Evolutionary conservation across 192 early-diverging fungal genomes (phyloP), one percentile per base, ranked within the genome.

Genomic region (Lunasporangiospora selenospora): DNA sequence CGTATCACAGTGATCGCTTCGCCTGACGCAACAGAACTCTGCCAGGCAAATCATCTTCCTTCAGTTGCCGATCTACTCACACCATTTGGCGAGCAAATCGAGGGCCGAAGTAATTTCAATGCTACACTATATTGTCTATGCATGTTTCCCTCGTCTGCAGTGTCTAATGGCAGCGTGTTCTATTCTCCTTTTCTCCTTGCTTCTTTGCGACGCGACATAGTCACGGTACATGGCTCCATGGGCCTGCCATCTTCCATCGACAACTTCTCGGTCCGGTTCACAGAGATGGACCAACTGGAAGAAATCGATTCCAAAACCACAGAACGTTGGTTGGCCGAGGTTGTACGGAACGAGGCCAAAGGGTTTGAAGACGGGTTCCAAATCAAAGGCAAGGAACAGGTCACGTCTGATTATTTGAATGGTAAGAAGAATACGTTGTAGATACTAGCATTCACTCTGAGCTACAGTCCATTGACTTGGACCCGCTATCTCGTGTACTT

Each of bases 21-120:
- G 15, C 63, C 62, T 32, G 89, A 88, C 58, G 88, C 84, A 0
- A 86, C 88, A 8, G 83, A 80, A 19, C 54, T 88, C 12, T 87
- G 82, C 46, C 79, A 76, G 46, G 73, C 71, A 12, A 92, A 88
- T 56, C 73, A 84, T 29, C 62, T 92, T 30, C 67, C 81, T 10
- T 78, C 81, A 1, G 67, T 92, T 37, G 80, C 78, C 3, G 81
- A 90, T 44, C 64, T 92, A 15, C 56, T 93, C 37, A 64, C 78
- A 36, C 92, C 92, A 24, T 93, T 93, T 80, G 90, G 89, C 9
- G 77, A 81, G 16, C 65, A 76, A 23, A 85, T 91, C 32, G 83
- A 87, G 42, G 87, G 86, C 16, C 81, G 78, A 80, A 77, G 89
- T 87, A 63, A 48, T 73, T 56, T 15, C 36, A 46, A 16, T 33